A percentile compares a stretch with the other conserved stretches of the same genome.
These are phyloP conservation scores for Meyerozyma sp. DNA, from an alignment of 1,139 yeast species.

Conservation along the genomic window DNA sequence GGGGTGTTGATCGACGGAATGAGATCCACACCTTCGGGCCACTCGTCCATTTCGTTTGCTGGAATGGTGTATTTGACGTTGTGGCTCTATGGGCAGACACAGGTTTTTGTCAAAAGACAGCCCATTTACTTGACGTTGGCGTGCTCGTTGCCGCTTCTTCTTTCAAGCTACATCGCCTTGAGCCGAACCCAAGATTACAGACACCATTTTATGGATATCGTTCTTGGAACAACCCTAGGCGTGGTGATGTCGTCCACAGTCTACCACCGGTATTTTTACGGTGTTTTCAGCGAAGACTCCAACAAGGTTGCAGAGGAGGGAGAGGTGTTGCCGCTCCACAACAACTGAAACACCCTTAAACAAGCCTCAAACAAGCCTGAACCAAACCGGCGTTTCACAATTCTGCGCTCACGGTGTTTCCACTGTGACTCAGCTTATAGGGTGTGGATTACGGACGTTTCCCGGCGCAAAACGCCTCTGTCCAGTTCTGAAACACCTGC, in stretches of 20 bases:
- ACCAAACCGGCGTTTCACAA: too few relatives aligned
- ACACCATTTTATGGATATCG: slow-evolving; percentile 68
- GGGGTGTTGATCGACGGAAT: slow-evolving; percentile 33
- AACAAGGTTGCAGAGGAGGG: background rate
- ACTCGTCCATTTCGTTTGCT: slow-evolving; percentile 38
- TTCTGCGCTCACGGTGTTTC: too few relatives aligned
- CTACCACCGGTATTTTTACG: background rate
- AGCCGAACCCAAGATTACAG: slow-evolving; percentile 70
- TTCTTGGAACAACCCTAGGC: slow-evolving; percentile 55
- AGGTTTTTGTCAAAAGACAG: slow-evolving; percentile 12
- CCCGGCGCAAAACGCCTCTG: too few relatives aligned
- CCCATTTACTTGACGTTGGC: background rate
- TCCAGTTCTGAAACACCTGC: background rate
- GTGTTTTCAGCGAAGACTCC: background rate
- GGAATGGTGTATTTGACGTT: slow-evolving; percentile 38
- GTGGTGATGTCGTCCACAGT: slow-evolving; percentile 32
- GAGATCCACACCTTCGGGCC: slow-evolving; percentile 46
- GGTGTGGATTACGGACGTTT: too few relatives aligned
- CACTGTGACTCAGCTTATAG: too few relatives aligned
- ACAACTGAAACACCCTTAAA: too few relatives aligned
- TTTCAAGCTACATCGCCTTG: slow-evolving; percentile 38
- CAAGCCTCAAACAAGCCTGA: background rate
- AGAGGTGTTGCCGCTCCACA: background rate
- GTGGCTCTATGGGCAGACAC: slow-evolving; percentile 59
- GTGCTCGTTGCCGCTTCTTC: slow-evolving; percentile 9